Percentiles rank a stretch among this genome's conserved stretches.
Evolutionary conservation across 176 grass and related monocot genomes (phyloP).

Genomic region (Avena eriantha): DNA sequence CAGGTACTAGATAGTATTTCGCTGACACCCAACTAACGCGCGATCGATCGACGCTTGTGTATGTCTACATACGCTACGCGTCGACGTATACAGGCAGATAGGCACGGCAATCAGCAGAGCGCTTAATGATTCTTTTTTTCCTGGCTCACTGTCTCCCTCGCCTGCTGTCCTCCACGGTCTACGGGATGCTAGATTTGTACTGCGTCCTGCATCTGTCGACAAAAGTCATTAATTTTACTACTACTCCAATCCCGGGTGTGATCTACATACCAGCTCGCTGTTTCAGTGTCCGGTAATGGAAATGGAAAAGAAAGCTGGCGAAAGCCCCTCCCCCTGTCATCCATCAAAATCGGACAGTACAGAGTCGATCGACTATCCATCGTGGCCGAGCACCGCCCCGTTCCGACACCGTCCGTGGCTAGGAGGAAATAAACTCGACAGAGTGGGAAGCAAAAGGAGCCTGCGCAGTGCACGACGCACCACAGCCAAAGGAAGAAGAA

Average conservation of each 20-base stretch:
- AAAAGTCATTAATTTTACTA: neutral
- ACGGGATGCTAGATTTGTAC: conserved; percentile 11
- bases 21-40: neutral
- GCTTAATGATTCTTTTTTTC: neutral
- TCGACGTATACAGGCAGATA: neutral
- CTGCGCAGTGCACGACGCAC: conserved; percentile 39
- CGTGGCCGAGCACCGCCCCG: conserved; percentile 29
- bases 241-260: neutral
- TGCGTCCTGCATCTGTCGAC: neutral
- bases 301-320: conserved; percentile 21
- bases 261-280: neutral
- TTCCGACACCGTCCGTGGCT: neutral
- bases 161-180: neutral
- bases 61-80: neutral
- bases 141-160: neutral
- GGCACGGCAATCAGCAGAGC: neutral
- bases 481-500: neutral
- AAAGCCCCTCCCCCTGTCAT: neutral
- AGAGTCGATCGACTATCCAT: neutral
- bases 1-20: conserved; percentile 14
- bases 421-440: neutral
- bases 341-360: neutral
- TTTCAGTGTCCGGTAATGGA: conserved; percentile 25
- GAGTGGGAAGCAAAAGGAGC: conserved; percentile 42
- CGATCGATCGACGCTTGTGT: neutral